Percentiles rank a stretch among this genome's conserved stretches.
Evolutionary conservation across 257 asterid genomes (phyloP).

Genomic region (Gentiana straminea): DNA sequence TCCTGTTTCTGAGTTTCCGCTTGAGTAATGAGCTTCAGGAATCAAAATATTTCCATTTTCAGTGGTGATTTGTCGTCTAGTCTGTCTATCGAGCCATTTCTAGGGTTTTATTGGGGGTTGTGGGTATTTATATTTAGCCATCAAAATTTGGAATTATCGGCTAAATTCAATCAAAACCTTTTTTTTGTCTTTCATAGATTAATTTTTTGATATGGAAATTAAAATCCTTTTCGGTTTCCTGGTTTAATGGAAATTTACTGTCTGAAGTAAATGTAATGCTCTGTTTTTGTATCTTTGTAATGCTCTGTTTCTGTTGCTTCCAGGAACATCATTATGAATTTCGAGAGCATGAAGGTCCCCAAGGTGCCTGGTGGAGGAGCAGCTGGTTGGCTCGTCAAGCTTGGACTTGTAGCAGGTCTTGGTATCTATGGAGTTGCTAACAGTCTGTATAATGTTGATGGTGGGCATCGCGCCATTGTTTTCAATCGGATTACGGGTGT

Average conservation of each 20-base stretch:
- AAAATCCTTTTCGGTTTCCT: too few species aligned
- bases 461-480: slow-evolving; percentile 89
- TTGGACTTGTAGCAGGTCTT: slow-evolving; percentile 57
- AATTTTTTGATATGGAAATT: too few species aligned
- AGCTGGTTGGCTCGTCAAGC: slow-evolving; percentile 44
- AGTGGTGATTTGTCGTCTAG: too few species aligned
- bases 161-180: background rate
- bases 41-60: too few species aligned
- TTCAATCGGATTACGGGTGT: slow-evolving; percentile 69
- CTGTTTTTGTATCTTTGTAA: background rate
- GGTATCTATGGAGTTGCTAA: slow-evolving; percentile 59
- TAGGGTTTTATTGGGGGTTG: too few species aligned
- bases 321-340: slow-evolving; percentile 48
- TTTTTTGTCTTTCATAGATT: background rate
- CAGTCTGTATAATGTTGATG: slow-evolving; percentile 90
- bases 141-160: background rate
- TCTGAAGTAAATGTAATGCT: too few species aligned
- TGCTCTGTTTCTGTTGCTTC: slow-evolving; percentile 3
- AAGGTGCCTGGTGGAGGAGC: slow-evolving; percentile 73
- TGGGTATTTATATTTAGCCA: background rate
- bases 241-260: too few species aligned
- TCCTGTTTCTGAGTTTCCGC: too few species aligned
- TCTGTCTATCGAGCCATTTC: too few species aligned
- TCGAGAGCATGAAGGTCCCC: slow-evolving; percentile 61
- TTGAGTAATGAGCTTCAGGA: too few species aligned